Evolutionary conservation across 164 flowering plant species (phyloP), one percentile per base, ranked within the genome.

Genomic region (Nelumbo lutea): DNA sequence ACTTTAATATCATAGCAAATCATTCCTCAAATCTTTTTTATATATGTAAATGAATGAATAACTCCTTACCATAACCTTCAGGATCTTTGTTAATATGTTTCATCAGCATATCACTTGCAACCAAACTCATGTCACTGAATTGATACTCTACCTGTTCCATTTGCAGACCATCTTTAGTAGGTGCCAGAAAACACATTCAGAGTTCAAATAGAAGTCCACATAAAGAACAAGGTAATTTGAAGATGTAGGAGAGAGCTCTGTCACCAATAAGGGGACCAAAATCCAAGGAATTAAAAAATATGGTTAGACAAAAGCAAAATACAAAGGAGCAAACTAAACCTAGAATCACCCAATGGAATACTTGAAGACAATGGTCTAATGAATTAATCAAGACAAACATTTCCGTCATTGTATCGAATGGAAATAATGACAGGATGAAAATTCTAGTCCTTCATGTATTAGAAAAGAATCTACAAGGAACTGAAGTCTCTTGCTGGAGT

Each of bases 111-210:
- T 96, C 99, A 80, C 85, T 93, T 45, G 93, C 91, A 52, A 92
- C 81, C 84, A 96, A 79, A 74, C 95, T 93, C 86, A 90, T 83
- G 78, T 87, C 91, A 73, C 91, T 90, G 72, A 93, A 86, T 70
- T 88, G 94, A 73, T 93, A 88, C 69, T 93, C 98, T 46, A 83
- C 97, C 99, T 96, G 80, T 73, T 27, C 27, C 27, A 27, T 27
- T 27, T 27, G 27, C 0, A 27, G 27, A 27, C 27, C 27, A 27
- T 27, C 27, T 27, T 27, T 27, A 27, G 27, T 27, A 27, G 27
- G 27, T 27, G 27, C 27, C 27, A 27, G 27, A 27, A 27, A 27
- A 27, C 27, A 27, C 27, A 27, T 27, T 27, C 27, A 27, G 27
- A 27, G 27, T 27, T 27, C 27, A 27, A 27, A 27, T 27, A 27